Evolutionary conservation across 1,139 yeast genomes (phyloP), one percentile per base, ranked within the genome.

Genomic region (Blastobotrys persicus): DNA sequence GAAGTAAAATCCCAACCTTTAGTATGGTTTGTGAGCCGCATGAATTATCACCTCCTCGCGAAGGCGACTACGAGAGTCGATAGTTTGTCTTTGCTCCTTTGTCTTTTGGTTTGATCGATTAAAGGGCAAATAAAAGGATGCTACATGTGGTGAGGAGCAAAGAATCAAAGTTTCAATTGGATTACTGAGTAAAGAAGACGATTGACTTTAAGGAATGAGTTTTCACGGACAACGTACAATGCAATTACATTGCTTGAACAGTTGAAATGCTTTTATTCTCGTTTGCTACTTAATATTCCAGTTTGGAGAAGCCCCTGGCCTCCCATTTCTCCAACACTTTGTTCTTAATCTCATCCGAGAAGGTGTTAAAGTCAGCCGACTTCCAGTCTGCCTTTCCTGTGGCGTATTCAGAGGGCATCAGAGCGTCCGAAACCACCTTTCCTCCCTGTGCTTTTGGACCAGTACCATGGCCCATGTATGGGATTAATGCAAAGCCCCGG

Each of bases 251-350:
- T n/a, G n/a, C n/a, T n/a, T n/a, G n/a, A n/a, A n/a, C n/a, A n/a
- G n/a, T n/a, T n/a, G n/a, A n/a, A n/a, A n/a, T n/a, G n/a, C n/a
- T n/a, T n/a, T n/a, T n/a, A n/a, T n/a, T n/a, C n/a, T n/a, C 28
- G 28, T 23, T 23, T 23, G 5, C 5, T 9, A 23, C 9, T 23
- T 23, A 23, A 9, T 23, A 6, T 5, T 23, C 28, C 5, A 23
- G 28, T 5, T 5, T 9, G 5, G 28, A 23, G 28, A 23, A 23
- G 9, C 28, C 28, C 9, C 28, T 23, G 28, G 28, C 5, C 17
- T 40, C 20, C 43, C 43, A 40, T 9, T 40, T 26, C 19, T 16
- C 34, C 32, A 40, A 31, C 13, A 40, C 43, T 16, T 40, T 40
- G 13, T n/a, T 13, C 17, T 40, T 20, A n/a, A 40, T 13, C 7